phyloP scores from a whole-genome alignment of 2,329 filamentous ascomycete genomes.

The Monilinia fructicola region DNA sequence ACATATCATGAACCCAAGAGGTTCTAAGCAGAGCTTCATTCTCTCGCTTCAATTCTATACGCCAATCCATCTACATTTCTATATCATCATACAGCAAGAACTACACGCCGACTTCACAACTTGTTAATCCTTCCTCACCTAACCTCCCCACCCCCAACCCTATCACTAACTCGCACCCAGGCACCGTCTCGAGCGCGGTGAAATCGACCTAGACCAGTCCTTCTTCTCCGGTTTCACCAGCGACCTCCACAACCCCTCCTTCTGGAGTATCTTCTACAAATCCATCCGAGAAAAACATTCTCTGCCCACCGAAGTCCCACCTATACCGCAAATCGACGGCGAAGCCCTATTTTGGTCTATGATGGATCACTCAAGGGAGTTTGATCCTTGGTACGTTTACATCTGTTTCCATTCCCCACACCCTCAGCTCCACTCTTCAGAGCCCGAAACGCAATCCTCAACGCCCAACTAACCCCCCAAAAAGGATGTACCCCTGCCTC shows the following conservation, averaged over 20 bases:
- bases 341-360: constrained; percentile 85
- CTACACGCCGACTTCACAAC: not conserved
- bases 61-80: no score
- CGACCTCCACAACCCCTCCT: constrained; percentile 65
- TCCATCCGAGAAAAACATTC: constrained; percentile 42
- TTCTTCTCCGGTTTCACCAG: constrained; percentile 76
- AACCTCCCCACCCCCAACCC: no score
- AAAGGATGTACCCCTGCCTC: constrained; percentile 78
- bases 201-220: constrained; percentile 68
- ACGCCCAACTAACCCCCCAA: not conserved
- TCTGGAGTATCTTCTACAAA: constrained; percentile 69
- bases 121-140: not conserved
- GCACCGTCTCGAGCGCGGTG: constrained; percentile 80
- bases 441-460: not conserved
- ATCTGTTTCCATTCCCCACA: no score
- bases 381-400: constrained; percentile 61
- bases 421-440: not conserved
- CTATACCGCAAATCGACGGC: constrained; percentile 71
- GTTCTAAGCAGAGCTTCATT: not conserved
- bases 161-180: not conserved
- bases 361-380: constrained; percentile 70
- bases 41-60: not conserved
- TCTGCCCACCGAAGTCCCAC: constrained; percentile 50
- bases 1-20: not conserved
- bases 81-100: no score